A percentile compares a stretch with the other conserved stretches of the same genome.
Evolutionary conservation across 1,139 yeast genomes (phyloP).

Genomic region (Taphrina flavorubra): DNA sequence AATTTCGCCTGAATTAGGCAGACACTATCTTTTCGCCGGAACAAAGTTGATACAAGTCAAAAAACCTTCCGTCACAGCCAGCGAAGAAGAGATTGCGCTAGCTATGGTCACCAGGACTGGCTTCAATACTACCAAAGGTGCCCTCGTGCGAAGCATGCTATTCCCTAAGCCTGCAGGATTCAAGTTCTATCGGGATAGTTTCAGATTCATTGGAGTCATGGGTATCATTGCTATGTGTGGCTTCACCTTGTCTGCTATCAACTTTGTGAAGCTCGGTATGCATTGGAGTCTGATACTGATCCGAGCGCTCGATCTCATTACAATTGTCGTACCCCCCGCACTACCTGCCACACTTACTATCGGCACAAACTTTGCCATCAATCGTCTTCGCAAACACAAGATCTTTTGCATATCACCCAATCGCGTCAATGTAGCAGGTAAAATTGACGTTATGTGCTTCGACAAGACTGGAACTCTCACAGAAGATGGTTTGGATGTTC

Average conservation of each 20-base stretch:
- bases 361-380: constrained; percentile 90
- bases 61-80: constrained; percentile 56
- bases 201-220: constrained; percentile 95
- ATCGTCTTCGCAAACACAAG: constrained; percentile 68
- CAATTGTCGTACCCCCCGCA: constrained; percentile 98
- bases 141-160: constrained; percentile 89
- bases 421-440: constrained; percentile 92
- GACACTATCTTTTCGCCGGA: constrained; percentile 81
- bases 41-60: constrained; percentile 85
- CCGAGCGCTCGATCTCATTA: constrained; percentile 89
- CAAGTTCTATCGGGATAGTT: constrained; percentile 91
- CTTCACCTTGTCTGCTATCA: constrained; percentile 78
- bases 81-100: constrained; percentile 68
- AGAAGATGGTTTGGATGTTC: constrained; percentile 91
- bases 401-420: constrained; percentile 88
- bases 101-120: constrained; percentile 92
- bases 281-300: constrained; percentile 60
- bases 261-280: constrained; percentile 73
- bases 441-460: constrained; percentile 84
- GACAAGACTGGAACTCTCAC: constrained; percentile 98
- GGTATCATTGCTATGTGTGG: constrained; percentile 82
- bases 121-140: constrained; percentile 94
- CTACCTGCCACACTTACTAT: constrained; percentile 95
- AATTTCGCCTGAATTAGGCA: constrained; percentile 71
- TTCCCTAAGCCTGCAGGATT: constrained; percentile 95